Evolutionary conservation across 495 filamentous ascomycete genomes (phyloP).

Genomic region (Penicillium waksmanii): DNA sequence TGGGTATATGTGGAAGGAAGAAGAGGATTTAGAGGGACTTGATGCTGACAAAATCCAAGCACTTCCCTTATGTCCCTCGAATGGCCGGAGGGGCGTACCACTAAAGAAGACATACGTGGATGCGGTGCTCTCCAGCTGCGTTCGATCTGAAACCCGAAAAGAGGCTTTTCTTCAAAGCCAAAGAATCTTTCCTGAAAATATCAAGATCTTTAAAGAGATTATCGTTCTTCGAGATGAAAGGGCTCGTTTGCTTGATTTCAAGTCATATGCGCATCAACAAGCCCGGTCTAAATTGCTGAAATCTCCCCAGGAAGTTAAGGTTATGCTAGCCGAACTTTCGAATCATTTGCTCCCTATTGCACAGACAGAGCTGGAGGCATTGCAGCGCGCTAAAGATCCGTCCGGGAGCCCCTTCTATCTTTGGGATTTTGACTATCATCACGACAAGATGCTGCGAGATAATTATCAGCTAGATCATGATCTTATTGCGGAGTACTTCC

Average conservation of each 20-base stretch:
- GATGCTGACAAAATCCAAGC: background rate
- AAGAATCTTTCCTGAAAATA: constrained; percentile 1
- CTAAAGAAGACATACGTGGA: constrained; percentile 3
- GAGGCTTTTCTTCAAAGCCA: constrained; percentile 5
- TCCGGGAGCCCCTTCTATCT: constrained; percentile 6
- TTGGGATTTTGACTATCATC: constrained; percentile 18
- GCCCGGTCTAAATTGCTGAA: constrained; percentile 3
- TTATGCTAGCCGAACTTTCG: constrained; percentile 5
- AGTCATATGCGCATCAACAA: constrained; percentile 14
- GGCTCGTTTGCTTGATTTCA: constrained; percentile 11
- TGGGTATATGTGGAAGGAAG: constrained; percentile 3
- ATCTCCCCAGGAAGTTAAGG: background rate
- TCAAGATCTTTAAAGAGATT: constrained; percentile 6
- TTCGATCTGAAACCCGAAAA: constrained; percentile 4
- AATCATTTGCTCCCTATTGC: background rate
- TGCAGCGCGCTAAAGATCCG: background rate
- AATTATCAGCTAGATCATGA: constrained; percentile 15
- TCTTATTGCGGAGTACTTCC: constrained; percentile 12
- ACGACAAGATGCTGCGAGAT: constrained; percentile 11
- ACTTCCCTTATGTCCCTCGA: background rate
- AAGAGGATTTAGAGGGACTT: constrained; percentile 2
- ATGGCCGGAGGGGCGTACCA: background rate
- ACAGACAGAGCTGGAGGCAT: background rate
- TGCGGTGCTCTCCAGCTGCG: constrained; percentile 1
- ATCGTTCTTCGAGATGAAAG: constrained; percentile 15